Evolutionary conservation across 176 grass and related monocot species (phyloP).

Genomic region (Elymus sibiricus): DNA sequence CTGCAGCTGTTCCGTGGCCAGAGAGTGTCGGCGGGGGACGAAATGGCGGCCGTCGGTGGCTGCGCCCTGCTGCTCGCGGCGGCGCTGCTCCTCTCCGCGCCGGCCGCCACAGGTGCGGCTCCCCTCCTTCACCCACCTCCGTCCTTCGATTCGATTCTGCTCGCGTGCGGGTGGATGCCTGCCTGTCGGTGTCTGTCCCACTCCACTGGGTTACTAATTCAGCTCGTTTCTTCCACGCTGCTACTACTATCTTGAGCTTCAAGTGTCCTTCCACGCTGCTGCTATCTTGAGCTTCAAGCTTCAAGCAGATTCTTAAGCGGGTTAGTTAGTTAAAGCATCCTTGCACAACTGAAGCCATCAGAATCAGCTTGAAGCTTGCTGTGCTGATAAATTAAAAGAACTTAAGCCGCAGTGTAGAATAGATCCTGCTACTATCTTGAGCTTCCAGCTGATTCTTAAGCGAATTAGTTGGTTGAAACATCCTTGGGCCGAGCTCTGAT

Average conservation of each 20-base stretch:
- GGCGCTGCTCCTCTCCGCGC: slow-evolving; percentile 38
- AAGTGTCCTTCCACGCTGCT: not conserved
- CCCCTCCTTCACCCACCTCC: not conserved
- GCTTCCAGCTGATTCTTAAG: not conserved
- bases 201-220: not conserved
- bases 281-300: too few relatives aligned
- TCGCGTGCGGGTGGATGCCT: slow-evolving; percentile 14
- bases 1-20: too few relatives aligned
- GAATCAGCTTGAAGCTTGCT: too few relatives aligned
- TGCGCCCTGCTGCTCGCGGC: slow-evolving; percentile 36
- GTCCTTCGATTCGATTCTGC: not conserved
- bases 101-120: slow-evolving; percentile 50
- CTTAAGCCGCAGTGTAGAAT: too few relatives aligned
- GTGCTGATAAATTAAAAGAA: too few relatives aligned
- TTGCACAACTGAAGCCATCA: not conserved
- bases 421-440: too few relatives aligned
- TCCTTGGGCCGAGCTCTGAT: not conserved
- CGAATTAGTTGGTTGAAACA: not conserved
- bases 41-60: slow-evolving; percentile 30
- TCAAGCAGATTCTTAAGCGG: not conserved
- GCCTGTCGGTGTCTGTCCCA: slow-evolving; percentile 20
- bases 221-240: not conserved
- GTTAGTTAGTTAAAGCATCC: not conserved
- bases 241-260: not conserved
- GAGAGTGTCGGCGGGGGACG: slow-evolving; percentile 1